Percentiles rank a stretch among this genome's conserved stretches.
Evolutionary conservation across 306 rosid genomes (phyloP).

Genomic region (cucumber (Cucumis sativus)): Cucumber_9930_V3 NC_026656.2:23023001-23023500

Average conservation of each 20-base stretch:
- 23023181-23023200: not conserved
- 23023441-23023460: slow-evolving; percentile 49
- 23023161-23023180: not conserved
- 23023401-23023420: slow-evolving; percentile 78
- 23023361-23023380: not conserved
- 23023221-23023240: not conserved
- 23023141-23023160: not conserved
- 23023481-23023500: slow-evolving; percentile 63
- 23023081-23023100: not conserved
- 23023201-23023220: not conserved
- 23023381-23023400: slow-evolving; percentile 72
- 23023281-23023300: not conserved
- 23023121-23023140: not conserved
- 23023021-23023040: not conserved
- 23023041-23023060: not conserved
- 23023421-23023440: slow-evolving; percentile 84
- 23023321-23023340: not conserved
- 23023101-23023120: not conserved
- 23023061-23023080: not conserved
- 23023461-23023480: slow-evolving; percentile 77
- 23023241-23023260: not conserved
- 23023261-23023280: not conserved
- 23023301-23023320: not conserved
- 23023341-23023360: not conserved
- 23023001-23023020: not conserved